phyloP scores from a whole-genome alignment of 2,329 filamentous ascomycete genomes.

The Ascochyta clinopodiicola region DNA sequence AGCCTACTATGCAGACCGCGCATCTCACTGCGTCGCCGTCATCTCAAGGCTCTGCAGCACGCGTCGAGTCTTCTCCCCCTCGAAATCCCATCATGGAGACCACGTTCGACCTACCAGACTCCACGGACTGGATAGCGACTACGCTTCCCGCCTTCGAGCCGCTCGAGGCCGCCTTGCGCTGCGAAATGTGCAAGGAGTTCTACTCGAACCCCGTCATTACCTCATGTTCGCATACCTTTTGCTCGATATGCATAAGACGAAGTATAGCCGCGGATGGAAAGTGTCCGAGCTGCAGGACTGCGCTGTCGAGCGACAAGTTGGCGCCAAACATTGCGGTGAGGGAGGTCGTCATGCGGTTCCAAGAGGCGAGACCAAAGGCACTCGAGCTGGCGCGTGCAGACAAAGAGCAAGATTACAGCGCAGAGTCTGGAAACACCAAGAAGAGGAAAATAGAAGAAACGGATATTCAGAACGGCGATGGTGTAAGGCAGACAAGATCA shows the following conservation, averaged over 20 bases:
- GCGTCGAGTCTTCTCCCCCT: background rate
- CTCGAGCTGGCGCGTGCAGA: slow-evolving; percentile 68
- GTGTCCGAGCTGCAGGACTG: slow-evolving; percentile 81
- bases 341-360: slow-evolving; percentile 82
- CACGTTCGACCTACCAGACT: slow-evolving; percentile 66
- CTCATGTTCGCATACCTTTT: slow-evolving; percentile 94
- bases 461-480: slow-evolving; percentile 52
- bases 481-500: slow-evolving; percentile 45
- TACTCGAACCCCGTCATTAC: slow-evolving; percentile 95
- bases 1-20: slow-evolving; percentile 10
- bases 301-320: slow-evolving; percentile 83
- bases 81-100: slow-evolving; percentile 35
- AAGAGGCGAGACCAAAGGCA: slow-evolving; percentile 66
- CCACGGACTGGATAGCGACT: slow-evolving; percentile 84
- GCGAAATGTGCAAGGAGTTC: slow-evolving; percentile 98
- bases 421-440: slow-evolving; percentile 22
- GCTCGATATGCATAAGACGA: slow-evolving; percentile 91
- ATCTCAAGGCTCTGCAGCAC: slow-evolving; percentile 9
- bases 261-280: slow-evolving; percentile 82
- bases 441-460: slow-evolving; percentile 61
- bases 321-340: slow-evolving; percentile 84
- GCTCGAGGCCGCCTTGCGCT: slow-evolving; percentile 86
- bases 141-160: slow-evolving; percentile 69
- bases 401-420: slow-evolving; percentile 28
- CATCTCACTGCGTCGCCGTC: slow-evolving; percentile 15